These are phyloP conservation scores for Raddia guianensis DNA, from an alignment of 176 grass and related monocot genomes.

Conservation along the genomic window DNA sequence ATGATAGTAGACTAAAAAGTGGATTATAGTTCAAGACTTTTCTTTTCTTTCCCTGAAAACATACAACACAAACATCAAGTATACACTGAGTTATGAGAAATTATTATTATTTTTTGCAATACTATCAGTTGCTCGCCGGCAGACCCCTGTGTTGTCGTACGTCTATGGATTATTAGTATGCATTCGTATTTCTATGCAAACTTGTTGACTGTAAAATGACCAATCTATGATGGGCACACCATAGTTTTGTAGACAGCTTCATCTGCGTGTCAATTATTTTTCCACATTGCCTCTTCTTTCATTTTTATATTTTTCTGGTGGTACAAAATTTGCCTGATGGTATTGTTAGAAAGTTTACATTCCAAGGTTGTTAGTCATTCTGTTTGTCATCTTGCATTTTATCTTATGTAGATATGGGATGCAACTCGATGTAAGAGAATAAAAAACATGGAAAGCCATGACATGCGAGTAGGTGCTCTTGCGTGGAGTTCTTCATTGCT, in stretches of 20 bases:
- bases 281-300: not conserved
- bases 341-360: not conserved
- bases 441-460: slow-evolving; percentile 89
- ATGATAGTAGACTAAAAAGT: too few species aligned
- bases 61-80: not conserved
- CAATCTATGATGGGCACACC: not conserved
- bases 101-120: not conserved
- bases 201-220: not conserved
- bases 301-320: not conserved
- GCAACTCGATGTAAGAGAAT: slow-evolving; percentile 77
- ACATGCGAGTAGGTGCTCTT: slow-evolving; percentile 83
- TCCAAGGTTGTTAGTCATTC: slow-evolving; percentile 10
- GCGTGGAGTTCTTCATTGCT: slow-evolving; percentile 92
- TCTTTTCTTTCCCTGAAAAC: not conserved
- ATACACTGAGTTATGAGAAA: not conserved
- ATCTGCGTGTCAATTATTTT: not conserved
- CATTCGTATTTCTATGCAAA: not conserved
- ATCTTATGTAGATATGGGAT: slow-evolving; percentile 90
- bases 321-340: not conserved
- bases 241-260: slow-evolving; percentile 1
- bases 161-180: not conserved
- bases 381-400: slow-evolving; percentile 34
- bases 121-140: not conserved
- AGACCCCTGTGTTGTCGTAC: not conserved
- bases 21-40: not conserved